These are phyloP conservation scores for Phyllostachys edulis DNA, from an alignment of 176 grass and related monocot species.

Conservation along the genomic window DNA sequence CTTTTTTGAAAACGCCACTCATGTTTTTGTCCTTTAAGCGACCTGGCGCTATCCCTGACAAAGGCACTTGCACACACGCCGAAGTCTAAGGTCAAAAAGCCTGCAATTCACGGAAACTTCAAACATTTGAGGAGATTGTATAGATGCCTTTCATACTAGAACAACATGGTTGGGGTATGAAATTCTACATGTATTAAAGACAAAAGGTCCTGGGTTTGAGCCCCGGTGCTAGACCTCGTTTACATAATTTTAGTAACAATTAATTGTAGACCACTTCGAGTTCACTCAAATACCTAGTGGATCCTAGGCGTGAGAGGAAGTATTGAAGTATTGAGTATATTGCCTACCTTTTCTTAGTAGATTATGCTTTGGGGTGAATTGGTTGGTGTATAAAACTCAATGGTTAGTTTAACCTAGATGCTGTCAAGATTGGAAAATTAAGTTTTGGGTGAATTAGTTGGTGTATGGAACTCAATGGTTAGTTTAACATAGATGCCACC, in stretches of 20 bases:
- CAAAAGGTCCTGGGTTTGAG: too few relatives aligned
- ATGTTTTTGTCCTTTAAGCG: not conserved
- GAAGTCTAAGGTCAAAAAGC: conserved; percentile 11
- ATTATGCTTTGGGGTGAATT: too few relatives aligned
- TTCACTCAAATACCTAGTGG: too few relatives aligned
- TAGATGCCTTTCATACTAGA: not conserved
- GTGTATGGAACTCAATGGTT: not conserved
- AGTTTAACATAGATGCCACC: not conserved
- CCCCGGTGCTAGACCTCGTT: too few relatives aligned
- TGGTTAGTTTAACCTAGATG: not conserved
- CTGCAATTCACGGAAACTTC: not conserved
- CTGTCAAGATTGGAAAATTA: not conserved
- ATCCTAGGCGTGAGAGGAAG: too few relatives aligned
- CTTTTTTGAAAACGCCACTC: conserved; percentile 40
- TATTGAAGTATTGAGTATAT: too few relatives aligned
- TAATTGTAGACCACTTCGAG: too few relatives aligned
- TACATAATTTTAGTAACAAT: too few relatives aligned
- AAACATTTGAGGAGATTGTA: not conserved
- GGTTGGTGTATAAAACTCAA: not conserved
- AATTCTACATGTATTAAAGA: too few relatives aligned
- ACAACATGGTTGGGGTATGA: not conserved
- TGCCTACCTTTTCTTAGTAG: too few relatives aligned
- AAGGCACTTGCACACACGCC: not conserved
- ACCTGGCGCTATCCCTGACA: conserved; percentile 9
- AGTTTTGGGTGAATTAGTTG: too few relatives aligned